Conservation (phyloP, 306 rosid species). For the Trifolium pratense region DNA sequence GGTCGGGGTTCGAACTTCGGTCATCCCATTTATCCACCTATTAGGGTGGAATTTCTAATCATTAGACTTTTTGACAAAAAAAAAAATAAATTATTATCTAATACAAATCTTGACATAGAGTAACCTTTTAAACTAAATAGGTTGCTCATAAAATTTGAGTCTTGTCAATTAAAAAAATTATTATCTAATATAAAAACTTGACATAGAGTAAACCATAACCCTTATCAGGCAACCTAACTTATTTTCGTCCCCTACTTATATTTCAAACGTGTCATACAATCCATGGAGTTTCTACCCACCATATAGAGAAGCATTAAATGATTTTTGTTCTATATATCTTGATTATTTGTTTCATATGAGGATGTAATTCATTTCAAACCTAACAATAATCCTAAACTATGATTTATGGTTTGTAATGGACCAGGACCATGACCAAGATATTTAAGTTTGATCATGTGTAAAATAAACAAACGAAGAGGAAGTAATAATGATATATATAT, state of each 20-base stretch:
- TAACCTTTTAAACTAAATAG: too few species aligned
- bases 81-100: too few species aligned
- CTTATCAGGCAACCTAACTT: neutral
- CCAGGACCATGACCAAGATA: neutral
- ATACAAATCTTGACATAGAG: too few species aligned
- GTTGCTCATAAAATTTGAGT: too few species aligned
- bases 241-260: neutral
- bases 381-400: neutral
- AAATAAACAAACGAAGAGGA: neutral
- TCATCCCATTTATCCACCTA: too few species aligned
- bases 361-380: neutral
- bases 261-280: conserved; percentile 1
- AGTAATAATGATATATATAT: neutral
- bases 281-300: neutral
- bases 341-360: neutral
- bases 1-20: too few species aligned
- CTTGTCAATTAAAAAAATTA: neutral
- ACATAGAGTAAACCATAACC: neutral
- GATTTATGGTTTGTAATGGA: neutral
- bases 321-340: neutral
- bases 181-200: neutral
- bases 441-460: conserved; percentile 22
- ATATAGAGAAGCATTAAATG: neutral
- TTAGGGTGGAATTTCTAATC: too few species aligned
- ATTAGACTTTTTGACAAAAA: too few species aligned